phyloP scores from a whole-genome alignment of 2,329 filamentous ascomycete genomes.

The Aureobasidium sp. region DNA sequence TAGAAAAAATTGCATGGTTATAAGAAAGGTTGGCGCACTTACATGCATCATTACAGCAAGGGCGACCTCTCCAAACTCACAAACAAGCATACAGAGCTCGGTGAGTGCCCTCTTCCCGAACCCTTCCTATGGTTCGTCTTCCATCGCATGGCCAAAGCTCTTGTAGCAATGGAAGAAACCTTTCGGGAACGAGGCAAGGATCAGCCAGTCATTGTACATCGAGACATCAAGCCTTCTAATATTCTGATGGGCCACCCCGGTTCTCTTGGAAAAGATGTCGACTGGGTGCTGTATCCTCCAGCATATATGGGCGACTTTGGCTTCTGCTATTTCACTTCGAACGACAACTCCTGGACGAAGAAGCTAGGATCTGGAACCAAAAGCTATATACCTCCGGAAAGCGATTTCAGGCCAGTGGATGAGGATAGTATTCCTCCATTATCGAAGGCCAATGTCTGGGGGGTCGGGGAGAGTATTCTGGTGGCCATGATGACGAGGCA shows the following conservation, averaged over 20 bases:
- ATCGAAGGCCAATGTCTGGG: neutral
- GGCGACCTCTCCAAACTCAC: neutral
- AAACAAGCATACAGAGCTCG: no score
- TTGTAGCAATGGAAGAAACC: neutral
- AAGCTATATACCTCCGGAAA: no score
- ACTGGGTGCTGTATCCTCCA: neutral
- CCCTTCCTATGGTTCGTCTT: neutral
- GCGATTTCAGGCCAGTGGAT: no score
- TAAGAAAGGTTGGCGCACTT: neutral
- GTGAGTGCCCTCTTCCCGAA: neutral
- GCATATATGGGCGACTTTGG: constrained; percentile 4
- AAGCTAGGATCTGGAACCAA: no score
- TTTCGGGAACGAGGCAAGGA: neutral
- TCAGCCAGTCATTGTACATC: neutral
- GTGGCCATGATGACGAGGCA: neutral
- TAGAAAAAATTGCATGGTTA: neutral
- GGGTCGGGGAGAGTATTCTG: neutral
- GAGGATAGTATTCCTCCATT: neutral
- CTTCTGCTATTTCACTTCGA: neutral
- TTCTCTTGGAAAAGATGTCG: neutral
- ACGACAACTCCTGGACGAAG: neutral
- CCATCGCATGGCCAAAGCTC: neutral
- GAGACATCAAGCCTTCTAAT: neutral
- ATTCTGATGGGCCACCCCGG: neutral
- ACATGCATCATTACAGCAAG: neutral